Conservation (phyloP, 495 filamentous ascomycete genomes). For the Xylaria cubensis region DNA sequence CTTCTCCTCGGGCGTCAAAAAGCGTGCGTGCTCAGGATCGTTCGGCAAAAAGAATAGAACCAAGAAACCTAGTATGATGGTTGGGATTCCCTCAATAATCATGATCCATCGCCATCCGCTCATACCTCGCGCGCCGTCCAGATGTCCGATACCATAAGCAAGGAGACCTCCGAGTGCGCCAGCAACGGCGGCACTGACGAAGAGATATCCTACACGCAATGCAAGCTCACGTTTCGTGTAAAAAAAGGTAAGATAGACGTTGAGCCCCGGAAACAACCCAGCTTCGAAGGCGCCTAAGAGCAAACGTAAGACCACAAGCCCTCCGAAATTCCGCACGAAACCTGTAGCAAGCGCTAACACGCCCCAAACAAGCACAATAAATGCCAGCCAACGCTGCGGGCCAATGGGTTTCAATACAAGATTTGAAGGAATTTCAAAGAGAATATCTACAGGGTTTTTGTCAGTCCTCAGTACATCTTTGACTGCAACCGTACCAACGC, state of each 20-base stretch:
- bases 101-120: slow-evolving; percentile 70
- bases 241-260: slow-evolving; percentile 76
- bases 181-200: slow-evolving; percentile 76
- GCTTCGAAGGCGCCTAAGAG: slow-evolving; percentile 70
- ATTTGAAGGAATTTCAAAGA: slow-evolving; percentile 70
- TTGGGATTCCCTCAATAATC: slow-evolving; percentile 77
- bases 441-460: slow-evolving; percentile 40
- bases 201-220: slow-evolving; percentile 76
- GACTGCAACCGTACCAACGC: background rate
- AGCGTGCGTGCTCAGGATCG: slow-evolving; percentile 66
- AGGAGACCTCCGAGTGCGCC: slow-evolving; percentile 79
- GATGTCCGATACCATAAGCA: slow-evolving; percentile 74
- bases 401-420: slow-evolving; percentile 67
- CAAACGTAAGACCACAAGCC: slow-evolving; percentile 59
- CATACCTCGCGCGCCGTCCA: slow-evolving; percentile 70
- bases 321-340: slow-evolving; percentile 63
- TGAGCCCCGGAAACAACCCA: slow-evolving; percentile 73
- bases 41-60: slow-evolving; percentile 71
- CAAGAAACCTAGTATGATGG: slow-evolving; percentile 65
- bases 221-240: slow-evolving; percentile 78
- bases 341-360: slow-evolving; percentile 74
- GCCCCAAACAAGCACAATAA: slow-evolving; percentile 71
- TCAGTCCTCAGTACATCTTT: slow-evolving; percentile 2
- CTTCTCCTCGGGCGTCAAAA: slow-evolving; percentile 67
- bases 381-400: slow-evolving; percentile 72